Conservation (phyloP, 352 stramenopile species). For the Phytophthora hybrid region DNA sequence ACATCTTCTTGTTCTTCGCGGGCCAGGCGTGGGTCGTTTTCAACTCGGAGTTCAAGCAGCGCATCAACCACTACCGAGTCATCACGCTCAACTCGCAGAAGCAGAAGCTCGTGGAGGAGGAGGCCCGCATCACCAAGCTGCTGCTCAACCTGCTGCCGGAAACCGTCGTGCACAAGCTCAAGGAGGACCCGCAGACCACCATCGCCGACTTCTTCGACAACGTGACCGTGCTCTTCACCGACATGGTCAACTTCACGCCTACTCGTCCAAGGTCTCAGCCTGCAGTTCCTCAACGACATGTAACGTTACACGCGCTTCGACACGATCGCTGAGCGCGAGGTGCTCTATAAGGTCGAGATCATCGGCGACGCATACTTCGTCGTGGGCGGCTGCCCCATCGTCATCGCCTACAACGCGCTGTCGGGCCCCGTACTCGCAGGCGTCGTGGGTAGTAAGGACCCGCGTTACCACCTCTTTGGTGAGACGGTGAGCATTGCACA, state of each 20-base stretch:
- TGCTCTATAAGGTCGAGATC: constrained; percentile 92
- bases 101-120: constrained; percentile 86
- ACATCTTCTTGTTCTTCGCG: constrained; percentile 87
- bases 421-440: constrained; percentile 82
- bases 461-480: constrained; percentile 87
- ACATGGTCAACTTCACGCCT: constrained; percentile 90
- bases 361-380: constrained; percentile 92
- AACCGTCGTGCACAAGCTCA: constrained; percentile 87
- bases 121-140: constrained; percentile 80
- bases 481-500: constrained; percentile 89
- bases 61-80: constrained; percentile 88
- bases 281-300: constrained; percentile 91
- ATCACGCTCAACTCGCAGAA: constrained; percentile 86
- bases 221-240: constrained; percentile 88
- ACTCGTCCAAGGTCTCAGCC: constrained; percentile 81
- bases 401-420: constrained; percentile 68
- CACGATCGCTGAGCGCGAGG: constrained; percentile 84
- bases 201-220: constrained; percentile 89
- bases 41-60: constrained; percentile 87
- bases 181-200: constrained; percentile 76
- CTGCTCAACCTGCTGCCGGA: constrained; percentile 83
- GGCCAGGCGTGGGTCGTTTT: constrained; percentile 87
- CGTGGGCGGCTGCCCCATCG: constrained; percentile 72
- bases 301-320: constrained; percentile 83
- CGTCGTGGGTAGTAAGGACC: constrained; percentile 86